These are phyloP conservation scores for Cinnamomum chago DNA, from an alignment of 164 flowering plant genomes.

Conservation along the genomic window DNA sequence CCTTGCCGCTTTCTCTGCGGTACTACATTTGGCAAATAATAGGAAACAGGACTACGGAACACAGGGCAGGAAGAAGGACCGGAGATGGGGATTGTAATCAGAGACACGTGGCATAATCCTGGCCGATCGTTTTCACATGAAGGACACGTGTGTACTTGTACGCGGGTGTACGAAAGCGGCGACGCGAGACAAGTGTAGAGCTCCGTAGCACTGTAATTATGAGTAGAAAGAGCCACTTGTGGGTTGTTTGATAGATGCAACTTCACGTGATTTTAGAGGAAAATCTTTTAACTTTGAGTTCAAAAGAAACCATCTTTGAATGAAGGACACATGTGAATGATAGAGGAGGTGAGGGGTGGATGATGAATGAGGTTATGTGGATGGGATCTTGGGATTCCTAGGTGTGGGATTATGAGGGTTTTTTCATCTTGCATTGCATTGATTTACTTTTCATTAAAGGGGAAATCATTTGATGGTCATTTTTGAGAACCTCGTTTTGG, in stretches of 20 bases:
- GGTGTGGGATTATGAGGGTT: no score
- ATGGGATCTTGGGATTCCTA: fast-evolving
- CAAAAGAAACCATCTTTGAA: no score
- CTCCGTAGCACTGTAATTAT: not conserved
- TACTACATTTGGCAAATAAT: not conserved
- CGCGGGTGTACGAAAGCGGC: not conserved
- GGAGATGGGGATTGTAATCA: not conserved
- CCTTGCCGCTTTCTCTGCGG: not conserved
- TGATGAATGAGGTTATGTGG: no score
- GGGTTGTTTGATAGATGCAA: no score
- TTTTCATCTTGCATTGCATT: no score
- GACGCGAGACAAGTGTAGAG: not conserved
- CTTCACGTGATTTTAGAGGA: no score
- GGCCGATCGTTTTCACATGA: not conserved
- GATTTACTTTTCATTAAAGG: no score
- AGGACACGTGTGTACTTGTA: not conserved
- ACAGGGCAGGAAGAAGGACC: not conserved
- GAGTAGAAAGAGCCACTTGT: not conserved
- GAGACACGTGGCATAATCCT: not conserved
- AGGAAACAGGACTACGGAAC: not conserved
- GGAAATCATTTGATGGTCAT: no score
- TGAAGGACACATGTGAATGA: no score
- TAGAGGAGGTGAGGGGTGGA: no score
- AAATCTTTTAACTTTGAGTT: no score
- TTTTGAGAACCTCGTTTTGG: no score